Evolutionary conservation across 2,329 filamentous ascomycete species (phyloP), one percentile per base, ranked within the genome.

Genomic region (Ceratocystis eucalypticola): DNA sequence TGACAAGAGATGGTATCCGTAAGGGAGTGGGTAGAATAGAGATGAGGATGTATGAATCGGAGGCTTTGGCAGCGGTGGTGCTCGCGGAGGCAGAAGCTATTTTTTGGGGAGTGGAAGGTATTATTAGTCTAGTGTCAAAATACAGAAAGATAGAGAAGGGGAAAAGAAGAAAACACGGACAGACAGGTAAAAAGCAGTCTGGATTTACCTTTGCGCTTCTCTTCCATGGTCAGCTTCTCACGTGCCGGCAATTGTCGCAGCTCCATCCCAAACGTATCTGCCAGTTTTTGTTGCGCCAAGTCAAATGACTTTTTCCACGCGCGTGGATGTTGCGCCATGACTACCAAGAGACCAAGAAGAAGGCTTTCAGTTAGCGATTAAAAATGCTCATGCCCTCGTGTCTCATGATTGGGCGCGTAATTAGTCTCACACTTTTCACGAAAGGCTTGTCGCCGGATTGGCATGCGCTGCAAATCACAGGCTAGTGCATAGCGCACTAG

Each of bases 201-300:
- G n/a, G 20, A 15, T 77, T 68, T 76, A 86, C 88, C 88, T 80
- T 88, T 86, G 71, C 90, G 84, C 73, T 83, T 84, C 69, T 96
- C 89, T 68, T 85, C 85, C 44, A 96, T 76, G 0, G 91, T 91
- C 62, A 89, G 82, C 75, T 91, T 95, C 72, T 96, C 93, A 72
- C 83, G 84, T 1, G 82, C 79, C 0, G 94, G 91, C 62, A 97
- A 79, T 76, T 96, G 92, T 3, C 84, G 80, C 80, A 99, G 83
- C 74, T 92, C 83, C 91, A 97, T 96, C n/a, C 94, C 94, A 76
- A 96, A 97, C 0, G 86, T 81, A 1, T 77, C 77, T 61, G 81
- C 79, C 46, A 99, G 78, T 70, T 88, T 83, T 44, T 78, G 76
- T 74, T 99, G 93, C 53, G 93, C 90, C 50, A 82, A 79, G 0